Percentiles rank a stretch among this genome's conserved stretches.
These are phyloP conservation scores for Syncephalis plumigaleata DNA, from an alignment of 371 early-diverging fungal genomes.

Conservation along the genomic window DNA sequence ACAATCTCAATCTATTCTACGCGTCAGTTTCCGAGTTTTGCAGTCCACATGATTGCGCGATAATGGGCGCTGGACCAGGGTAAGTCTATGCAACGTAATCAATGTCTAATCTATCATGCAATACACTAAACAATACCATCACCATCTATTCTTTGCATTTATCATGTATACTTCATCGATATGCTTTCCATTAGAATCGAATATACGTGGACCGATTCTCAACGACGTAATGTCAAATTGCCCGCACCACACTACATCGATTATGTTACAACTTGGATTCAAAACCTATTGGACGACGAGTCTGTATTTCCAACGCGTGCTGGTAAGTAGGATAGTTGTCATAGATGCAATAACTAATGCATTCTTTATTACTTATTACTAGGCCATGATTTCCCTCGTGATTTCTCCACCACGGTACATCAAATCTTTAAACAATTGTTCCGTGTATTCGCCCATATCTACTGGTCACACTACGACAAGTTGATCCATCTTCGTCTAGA, in stretches of 20 bases:
- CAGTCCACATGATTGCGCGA: slow-evolving; percentile 56
- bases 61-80: slow-evolving; percentile 78
- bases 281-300: slow-evolving; percentile 75
- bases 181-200: slow-evolving; percentile 56
- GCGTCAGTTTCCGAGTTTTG: slow-evolving; percentile 83
- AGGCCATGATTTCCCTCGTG: slow-evolving; percentile 63
- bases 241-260: slow-evolving; percentile 92
- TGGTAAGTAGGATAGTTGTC: slow-evolving; percentile 2
- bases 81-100: slow-evolving; percentile 13
- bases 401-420: slow-evolving; percentile 46
- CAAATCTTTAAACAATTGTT: slow-evolving; percentile 68
- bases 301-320: slow-evolving; percentile 65
- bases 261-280: slow-evolving; percentile 78
- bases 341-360: background rate
- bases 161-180: too few relatives aligned
- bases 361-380: background rate
- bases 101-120: too few relatives aligned
- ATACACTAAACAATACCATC: too few relatives aligned
- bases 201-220: slow-evolving; percentile 82
- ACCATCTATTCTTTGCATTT: too few relatives aligned
- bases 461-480: slow-evolving; percentile 80
- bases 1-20: slow-evolving; percentile 83
- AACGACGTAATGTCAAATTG: slow-evolving; percentile 60
- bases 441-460: slow-evolving; percentile 86
- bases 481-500: slow-evolving; percentile 66